Evolutionary conservation across 495 filamentous ascomycete species (phyloP).

Genomic region (Sabuloglossum arenarium): DNA sequence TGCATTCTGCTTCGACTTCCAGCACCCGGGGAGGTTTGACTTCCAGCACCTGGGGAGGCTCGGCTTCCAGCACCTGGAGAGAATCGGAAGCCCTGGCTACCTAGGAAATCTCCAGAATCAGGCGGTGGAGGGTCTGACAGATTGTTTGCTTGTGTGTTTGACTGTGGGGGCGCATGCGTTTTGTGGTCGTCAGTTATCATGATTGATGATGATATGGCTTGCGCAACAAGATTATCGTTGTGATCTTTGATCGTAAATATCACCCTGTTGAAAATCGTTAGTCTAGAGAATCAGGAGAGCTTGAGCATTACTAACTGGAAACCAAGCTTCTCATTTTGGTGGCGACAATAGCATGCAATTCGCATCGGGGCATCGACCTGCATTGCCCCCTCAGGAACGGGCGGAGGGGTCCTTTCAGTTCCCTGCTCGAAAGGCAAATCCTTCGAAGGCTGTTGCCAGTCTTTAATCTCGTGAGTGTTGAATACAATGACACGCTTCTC

Average conservation of each 20-base stretch:
- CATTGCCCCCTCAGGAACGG: slow-evolving; percentile 37
- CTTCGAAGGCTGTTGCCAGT: slow-evolving; percentile 44
- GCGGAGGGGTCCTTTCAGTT: not conserved
- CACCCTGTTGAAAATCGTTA: slow-evolving; percentile 26
- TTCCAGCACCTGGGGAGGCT: not conserved
- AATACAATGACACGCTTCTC: slow-evolving; percentile 71
- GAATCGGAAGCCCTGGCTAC: not conserved
- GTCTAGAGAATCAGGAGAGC: not conserved
- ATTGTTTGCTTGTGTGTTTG: slow-evolving; percentile 26
- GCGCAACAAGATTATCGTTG: slow-evolving; percentile 48
- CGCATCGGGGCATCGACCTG: slow-evolving; percentile 75
- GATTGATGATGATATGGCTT: slow-evolving; percentile 67
- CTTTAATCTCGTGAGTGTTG: slow-evolving; percentile 78
- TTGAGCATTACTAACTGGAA: slow-evolving; percentile 37
- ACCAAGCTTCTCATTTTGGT: slow-evolving; percentile 77
- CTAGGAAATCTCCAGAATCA: not conserved
- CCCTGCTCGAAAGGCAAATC: slow-evolving; percentile 1
- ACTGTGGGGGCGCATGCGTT: slow-evolving; percentile 33
- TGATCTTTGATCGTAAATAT: slow-evolving; percentile 85
- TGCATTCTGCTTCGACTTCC: slow-evolving; percentile 5
- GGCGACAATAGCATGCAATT: slow-evolving; percentile 93
- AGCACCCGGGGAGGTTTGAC: too few species aligned
- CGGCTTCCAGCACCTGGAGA: not conserved
- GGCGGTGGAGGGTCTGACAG: not conserved
- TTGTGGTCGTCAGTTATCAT: slow-evolving; percentile 98